These are phyloP conservation scores for Fusarium oligoseptatum DNA, from an alignment of 2,329 filamentous ascomycete genomes.

Conservation along the genomic window DNA sequence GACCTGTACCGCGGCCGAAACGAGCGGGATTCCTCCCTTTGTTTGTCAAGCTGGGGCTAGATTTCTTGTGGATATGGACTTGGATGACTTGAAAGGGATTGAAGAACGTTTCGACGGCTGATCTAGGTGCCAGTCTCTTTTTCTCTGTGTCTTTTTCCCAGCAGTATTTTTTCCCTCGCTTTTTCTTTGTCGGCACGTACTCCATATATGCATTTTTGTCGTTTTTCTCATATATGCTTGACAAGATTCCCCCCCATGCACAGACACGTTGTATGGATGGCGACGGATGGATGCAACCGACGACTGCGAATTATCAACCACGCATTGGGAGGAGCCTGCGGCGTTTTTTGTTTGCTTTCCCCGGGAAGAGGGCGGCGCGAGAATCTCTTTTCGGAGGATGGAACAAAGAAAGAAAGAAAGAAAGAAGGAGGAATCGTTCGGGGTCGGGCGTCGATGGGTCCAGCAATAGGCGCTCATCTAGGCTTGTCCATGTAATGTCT, in stretches of 20 bases:
- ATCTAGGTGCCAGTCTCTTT: slow-evolving; percentile 37
- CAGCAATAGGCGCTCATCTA: slow-evolving; percentile 24
- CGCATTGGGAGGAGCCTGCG: slow-evolving; percentile 33
- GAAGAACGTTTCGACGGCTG: slow-evolving; percentile 33
- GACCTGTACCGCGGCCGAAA: slow-evolving; percentile 18
- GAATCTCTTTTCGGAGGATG: slow-evolving; percentile 32
- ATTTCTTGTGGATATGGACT: slow-evolving; percentile 36
- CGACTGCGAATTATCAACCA: slow-evolving; percentile 28
- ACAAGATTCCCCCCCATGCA: not conserved
- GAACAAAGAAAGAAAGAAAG: slow-evolving; percentile 8
- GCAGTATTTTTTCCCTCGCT: slow-evolving; percentile 29
- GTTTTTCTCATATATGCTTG: slow-evolving; percentile 32
- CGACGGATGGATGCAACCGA: slow-evolving; percentile 31
- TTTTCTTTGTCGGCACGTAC: slow-evolving; percentile 41
- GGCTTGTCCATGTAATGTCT: slow-evolving; percentile 44
- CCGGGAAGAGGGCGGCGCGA: slow-evolving; percentile 31
- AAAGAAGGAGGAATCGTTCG: slow-evolving; percentile 11
- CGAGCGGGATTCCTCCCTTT: slow-evolving; percentile 36
- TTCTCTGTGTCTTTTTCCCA: slow-evolving; percentile 33
- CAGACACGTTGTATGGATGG: slow-evolving; percentile 25
- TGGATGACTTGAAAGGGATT: slow-evolving; percentile 30
- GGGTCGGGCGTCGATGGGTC: slow-evolving; percentile 27
- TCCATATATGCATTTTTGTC: slow-evolving; percentile 34
- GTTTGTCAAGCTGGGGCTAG: slow-evolving; percentile 41
- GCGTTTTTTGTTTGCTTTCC: slow-evolving; percentile 32